Percentiles rank a stretch among this genome's conserved stretches.
Conservation (phyloP, 2,329 filamentous ascomycete genomes). For the Penicillium aurantiogriseum region DNA sequence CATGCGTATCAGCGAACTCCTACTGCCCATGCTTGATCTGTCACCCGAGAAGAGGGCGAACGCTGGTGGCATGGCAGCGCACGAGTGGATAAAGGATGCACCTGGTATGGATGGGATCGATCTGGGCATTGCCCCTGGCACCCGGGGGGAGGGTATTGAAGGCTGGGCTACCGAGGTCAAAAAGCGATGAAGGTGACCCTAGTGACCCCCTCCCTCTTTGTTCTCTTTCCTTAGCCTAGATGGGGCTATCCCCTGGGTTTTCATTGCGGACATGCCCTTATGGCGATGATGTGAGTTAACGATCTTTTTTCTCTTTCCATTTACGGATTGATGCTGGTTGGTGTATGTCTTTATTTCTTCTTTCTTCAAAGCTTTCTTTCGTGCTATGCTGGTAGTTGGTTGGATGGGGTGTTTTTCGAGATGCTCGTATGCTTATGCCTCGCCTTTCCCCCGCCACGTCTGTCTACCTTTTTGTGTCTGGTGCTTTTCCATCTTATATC, state of each 20-base stretch:
- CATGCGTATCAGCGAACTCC: constrained; percentile 74
- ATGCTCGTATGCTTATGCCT: constrained; percentile 5
- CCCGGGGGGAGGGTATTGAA: constrained; percentile 85
- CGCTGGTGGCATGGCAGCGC: constrained; percentile 89
- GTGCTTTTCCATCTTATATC: background rate
- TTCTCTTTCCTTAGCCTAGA: constrained; percentile 14
- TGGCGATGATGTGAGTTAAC: constrained; percentile 26
- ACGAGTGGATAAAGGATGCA: constrained; percentile 78
- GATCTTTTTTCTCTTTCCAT: constrained; percentile 26
- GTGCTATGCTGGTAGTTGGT: constrained; percentile 8
- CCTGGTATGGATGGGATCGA: constrained; percentile 81
- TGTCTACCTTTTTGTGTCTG: background rate
- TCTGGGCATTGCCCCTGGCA: constrained; percentile 74
- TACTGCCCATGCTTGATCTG: constrained; percentile 88
- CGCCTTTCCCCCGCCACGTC: background rate
- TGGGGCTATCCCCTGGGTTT: constrained; percentile 9
- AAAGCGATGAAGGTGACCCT: constrained; percentile 49
- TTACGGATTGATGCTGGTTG: constrained; percentile 27
- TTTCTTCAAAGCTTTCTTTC: constrained; percentile 8
- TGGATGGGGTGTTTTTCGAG: constrained; percentile 7
- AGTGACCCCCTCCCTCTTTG: background rate
- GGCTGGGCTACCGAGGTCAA: constrained; percentile 90
- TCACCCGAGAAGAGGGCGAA: constrained; percentile 87
- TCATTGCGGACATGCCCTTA: constrained; percentile 12
- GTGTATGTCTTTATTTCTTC: constrained; percentile 16